A percentile compares a stretch with the other conserved stretches of the same genome.
phyloP scores from a whole-genome alignment of 2,329 filamentous ascomycete species.

The Colletotrichum orchidophilum region DNA sequence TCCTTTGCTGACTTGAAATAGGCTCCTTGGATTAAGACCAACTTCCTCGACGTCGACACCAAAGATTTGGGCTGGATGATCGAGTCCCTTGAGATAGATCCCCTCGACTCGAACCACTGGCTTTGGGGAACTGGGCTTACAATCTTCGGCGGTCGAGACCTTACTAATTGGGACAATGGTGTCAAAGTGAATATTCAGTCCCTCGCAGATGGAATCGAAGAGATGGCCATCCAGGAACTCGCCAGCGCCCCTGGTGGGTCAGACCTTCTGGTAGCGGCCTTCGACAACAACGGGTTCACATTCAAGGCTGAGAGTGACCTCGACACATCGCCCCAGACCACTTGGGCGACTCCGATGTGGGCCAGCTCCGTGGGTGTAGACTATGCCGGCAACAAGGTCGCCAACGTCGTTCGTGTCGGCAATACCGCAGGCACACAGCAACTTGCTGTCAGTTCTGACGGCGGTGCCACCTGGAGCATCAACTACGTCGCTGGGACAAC shows the following conservation, averaged over 20 bases:
- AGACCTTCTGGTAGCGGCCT: conserved; percentile 61
- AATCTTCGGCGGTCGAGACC: conserved; percentile 61
- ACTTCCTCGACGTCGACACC: conserved; percentile 55
- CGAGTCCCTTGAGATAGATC: conserved; percentile 66
- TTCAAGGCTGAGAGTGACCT: conserved; percentile 50
- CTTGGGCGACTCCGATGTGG: conserved; percentile 59
- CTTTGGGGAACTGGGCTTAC: conserved; percentile 67
- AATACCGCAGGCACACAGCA: conserved; percentile 53
- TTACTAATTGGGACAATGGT: conserved; percentile 61
- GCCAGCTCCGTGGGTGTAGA: conserved; percentile 57
- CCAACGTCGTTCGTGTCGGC: conserved; percentile 61
- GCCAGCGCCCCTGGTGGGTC: conserved; percentile 59
- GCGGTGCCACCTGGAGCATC: conserved; percentile 59
- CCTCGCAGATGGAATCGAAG: conserved; percentile 64
- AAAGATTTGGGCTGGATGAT: conserved; percentile 70
- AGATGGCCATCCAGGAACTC: conserved; percentile 60
- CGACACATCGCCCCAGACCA: conserved; percentile 51
- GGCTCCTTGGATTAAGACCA: conserved; percentile 64
- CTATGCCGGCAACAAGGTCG: conserved; percentile 56
- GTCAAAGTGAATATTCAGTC: conserved; percentile 55
- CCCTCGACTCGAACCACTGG: conserved; percentile 68
- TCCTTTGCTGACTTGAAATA: neutral
- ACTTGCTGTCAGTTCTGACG: conserved; percentile 59
- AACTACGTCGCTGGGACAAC: conserved; percentile 55
- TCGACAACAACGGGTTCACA: conserved; percentile 63